Evolutionary conservation across 345 rosid species (phyloP).

Genomic region (Gossypium sturtianum): DNA sequence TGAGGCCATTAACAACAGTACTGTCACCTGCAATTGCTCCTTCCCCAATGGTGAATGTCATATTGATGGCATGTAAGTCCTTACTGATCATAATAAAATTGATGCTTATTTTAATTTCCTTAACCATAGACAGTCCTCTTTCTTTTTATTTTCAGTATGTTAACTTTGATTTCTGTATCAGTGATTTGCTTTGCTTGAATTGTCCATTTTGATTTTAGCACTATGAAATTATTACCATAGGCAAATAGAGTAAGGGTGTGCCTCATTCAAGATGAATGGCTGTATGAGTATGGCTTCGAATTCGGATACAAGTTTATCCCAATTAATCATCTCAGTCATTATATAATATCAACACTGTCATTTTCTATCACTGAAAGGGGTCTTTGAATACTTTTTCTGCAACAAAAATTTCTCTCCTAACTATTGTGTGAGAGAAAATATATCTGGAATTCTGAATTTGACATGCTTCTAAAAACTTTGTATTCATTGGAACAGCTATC

Average conservation of each 20-base stretch:
- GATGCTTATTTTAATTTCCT: not conserved
- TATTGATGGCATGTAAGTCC: conserved; percentile 19
- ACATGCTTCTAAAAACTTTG: not conserved
- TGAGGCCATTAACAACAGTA: not conserved
- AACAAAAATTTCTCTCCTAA: not conserved
- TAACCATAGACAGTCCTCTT: not conserved
- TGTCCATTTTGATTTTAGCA: not conserved
- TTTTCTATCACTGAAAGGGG: not conserved
- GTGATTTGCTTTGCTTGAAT: not conserved
- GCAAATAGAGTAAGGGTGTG: not conserved
- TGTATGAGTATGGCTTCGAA: not conserved
- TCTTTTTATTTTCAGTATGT: not conserved
- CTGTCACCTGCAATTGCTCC: conserved; percentile 23
- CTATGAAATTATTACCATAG: not conserved
- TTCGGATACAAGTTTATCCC: not conserved
- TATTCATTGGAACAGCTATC: conserved; percentile 11
- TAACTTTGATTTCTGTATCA: not conserved
- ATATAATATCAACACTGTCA: not conserved
- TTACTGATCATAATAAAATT: not conserved
- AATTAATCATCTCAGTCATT: not conserved
- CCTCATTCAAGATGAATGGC: not conserved
- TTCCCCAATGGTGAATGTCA: conserved; percentile 18
- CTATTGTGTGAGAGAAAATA: not conserved
- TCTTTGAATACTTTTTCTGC: not conserved
- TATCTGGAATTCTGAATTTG: not conserved